Conservation (phyloP, 1,284 basidiomycete species). For the Volvariella volvacea region DNA sequence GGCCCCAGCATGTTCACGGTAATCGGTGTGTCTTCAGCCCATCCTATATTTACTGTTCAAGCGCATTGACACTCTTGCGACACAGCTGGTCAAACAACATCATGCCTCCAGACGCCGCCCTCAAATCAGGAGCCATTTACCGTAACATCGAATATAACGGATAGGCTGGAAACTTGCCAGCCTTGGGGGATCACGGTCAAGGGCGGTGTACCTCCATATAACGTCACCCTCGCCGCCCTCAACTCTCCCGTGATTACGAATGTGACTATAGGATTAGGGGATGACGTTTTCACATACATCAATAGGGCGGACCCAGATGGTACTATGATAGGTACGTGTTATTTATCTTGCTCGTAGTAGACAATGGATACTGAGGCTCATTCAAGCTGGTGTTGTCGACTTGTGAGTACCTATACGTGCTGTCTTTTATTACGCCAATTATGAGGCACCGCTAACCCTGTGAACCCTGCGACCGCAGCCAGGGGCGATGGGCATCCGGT, state of each 20-base stretch:
- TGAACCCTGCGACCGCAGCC: slow-evolving; percentile 1
- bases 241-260: slow-evolving; percentile 37
- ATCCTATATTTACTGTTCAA: neutral
- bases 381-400: slow-evolving; percentile 32
- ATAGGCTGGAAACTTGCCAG: slow-evolving; percentile 35
- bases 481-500: slow-evolving; percentile 26
- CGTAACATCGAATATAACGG: slow-evolving; percentile 36
- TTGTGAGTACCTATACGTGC: slow-evolving; percentile 22
- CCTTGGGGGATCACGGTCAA: slow-evolving; percentile 38
- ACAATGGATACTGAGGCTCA: neutral
- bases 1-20: slow-evolving; percentile 27
- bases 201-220: slow-evolving; percentile 43
- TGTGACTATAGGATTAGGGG: slow-evolving; percentile 29
- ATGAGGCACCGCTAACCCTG: neutral
- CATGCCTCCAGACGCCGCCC: slow-evolving; percentile 26
- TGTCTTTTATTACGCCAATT: neutral
- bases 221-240: slow-evolving; percentile 31
- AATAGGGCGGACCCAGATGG: slow-evolving; percentile 35
- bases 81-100: slow-evolving; percentile 26
- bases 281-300: slow-evolving; percentile 40
- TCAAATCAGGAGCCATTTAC: slow-evolving; percentile 24
- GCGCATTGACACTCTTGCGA: slow-evolving; percentile 2
- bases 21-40: slow-evolving; percentile 16
- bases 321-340: slow-evolving; percentile 34
- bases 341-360: slow-evolving; percentile 1